Conservation (phyloP, 2,329 filamentous ascomycete genomes). For the Venturiaceae sp. region DNA sequence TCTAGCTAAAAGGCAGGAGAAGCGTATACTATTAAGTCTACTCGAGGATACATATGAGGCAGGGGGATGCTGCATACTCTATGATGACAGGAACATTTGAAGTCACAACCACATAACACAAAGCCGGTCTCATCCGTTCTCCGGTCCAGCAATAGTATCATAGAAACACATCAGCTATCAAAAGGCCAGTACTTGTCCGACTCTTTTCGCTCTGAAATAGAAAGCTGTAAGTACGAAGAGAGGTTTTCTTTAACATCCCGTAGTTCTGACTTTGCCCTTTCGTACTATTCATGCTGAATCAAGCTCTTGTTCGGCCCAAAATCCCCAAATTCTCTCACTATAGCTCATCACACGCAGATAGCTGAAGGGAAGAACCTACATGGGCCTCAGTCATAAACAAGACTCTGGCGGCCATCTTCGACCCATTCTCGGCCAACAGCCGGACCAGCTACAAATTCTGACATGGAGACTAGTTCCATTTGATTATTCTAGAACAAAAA, state of each 20-base stretch:
- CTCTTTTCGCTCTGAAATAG: background rate
- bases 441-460: constrained; percentile 27
- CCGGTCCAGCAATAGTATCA: background rate
- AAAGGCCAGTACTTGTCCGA: background rate
- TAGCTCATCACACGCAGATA: background rate
- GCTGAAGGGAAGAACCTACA: constrained; percentile 19
- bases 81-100: no score
- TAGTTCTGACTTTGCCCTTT: background rate
- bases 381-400: constrained; percentile 25
- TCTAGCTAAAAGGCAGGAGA: no score
- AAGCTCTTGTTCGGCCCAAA: background rate
- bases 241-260: background rate
- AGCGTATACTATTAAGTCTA: no score
- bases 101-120: no score
- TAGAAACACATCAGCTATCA: background rate
- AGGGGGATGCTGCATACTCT: no score
- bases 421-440: constrained; percentile 21
- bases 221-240: background rate
- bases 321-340: background rate
- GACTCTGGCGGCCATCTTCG: constrained; percentile 20
- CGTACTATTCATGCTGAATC: background rate
- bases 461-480: constrained; percentile 8
- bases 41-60: no score
- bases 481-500: background rate
- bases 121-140: background rate